Base-by-base conservation (phyloP, 1,284 basidiomycete species). In the Peniophora sp. region DNA sequence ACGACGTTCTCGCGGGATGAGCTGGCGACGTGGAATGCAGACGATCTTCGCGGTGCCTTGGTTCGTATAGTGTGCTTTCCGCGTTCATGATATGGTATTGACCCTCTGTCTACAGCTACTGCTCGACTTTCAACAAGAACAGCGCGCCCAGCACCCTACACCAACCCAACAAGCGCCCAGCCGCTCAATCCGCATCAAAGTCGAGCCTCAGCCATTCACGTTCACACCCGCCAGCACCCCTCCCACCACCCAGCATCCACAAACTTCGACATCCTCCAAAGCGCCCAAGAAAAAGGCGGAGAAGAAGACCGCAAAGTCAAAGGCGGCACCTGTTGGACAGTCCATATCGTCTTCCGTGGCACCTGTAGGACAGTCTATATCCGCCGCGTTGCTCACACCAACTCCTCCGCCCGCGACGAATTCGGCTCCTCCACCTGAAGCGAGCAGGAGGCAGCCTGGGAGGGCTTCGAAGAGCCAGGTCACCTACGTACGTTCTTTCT, bases 31-130 rank as follows among this genome's bases (percentile, higher is more conserved):
- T 57, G 67, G 49, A 63, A 65, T 2, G 49, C 62, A n/a, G 72
- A 76, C 46, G 72, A 74, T 48, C 57, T 75, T 44, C 63, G 59
- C 37, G 64, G 65, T 1, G 72, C 74, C 42, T 64, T 74, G 60
- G 72, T 57, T 57, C 56, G 52, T 35, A 17, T 35, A 3, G n/a
- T 14, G n/a, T 11, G 3, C 24, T 22, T 15, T 24, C 3, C 24
- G 17, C 50, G 22, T 22, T 53, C 27, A 49, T 47, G 17, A 47
- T 50, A 22, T 23, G 35, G 23, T 32, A 12, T 32, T 32, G 27
- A 48, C 27, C 20, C 32, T 6, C 39, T 43, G 42, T 24, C 39
- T 22, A 15, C 36, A 51, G 53, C 15, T 55, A n/a, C 48, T 56
- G 48, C 22, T 53, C 6, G 51, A 54, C 24, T 35, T 14, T 20